Evolutionary conservation across 1,139 yeast species (phyloP).

Genomic region (Pichia sp.): DNA sequence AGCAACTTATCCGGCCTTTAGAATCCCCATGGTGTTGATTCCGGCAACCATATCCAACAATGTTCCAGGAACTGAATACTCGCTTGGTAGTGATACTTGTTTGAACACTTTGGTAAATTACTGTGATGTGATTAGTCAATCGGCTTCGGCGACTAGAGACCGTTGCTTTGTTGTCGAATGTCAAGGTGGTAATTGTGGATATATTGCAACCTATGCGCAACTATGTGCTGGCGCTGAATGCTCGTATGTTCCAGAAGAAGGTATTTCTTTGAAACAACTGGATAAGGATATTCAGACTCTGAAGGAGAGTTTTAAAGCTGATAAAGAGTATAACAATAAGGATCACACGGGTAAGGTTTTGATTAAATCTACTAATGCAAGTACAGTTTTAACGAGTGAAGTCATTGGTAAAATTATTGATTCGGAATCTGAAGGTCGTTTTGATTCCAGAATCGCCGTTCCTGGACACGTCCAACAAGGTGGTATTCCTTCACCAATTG

Average conservation of each 20-base stretch:
- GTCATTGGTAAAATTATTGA: slow-evolving; percentile 75
- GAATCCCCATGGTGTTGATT: slow-evolving; percentile 69
- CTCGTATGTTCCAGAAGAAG: slow-evolving; percentile 69
- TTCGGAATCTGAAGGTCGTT: slow-evolving; percentile 65
- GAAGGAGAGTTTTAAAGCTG: slow-evolving; percentile 47
- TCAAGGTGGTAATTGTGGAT: slow-evolving; percentile 84
- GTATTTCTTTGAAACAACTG: slow-evolving; percentile 47
- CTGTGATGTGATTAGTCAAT: slow-evolving; percentile 72
- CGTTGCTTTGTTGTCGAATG: slow-evolving; percentile 76
- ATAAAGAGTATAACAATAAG: slow-evolving; percentile 53
- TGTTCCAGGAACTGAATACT: slow-evolving; percentile 79
- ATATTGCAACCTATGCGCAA: slow-evolving; percentile 62
- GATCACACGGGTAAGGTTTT: slow-evolving; percentile 74
- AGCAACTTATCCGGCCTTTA: slow-evolving; percentile 57
- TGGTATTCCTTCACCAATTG: slow-evolving; percentile 91
- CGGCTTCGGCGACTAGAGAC: slow-evolving; percentile 72
- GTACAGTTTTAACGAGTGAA: slow-evolving; percentile 72
- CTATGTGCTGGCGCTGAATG: slow-evolving; percentile 68
- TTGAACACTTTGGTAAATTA: slow-evolving; percentile 64
- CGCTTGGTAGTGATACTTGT: slow-evolving; percentile 75
- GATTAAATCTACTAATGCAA: slow-evolving; percentile 79
- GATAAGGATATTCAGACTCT: slow-evolving; percentile 54
- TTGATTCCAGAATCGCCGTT: slow-evolving; percentile 90
- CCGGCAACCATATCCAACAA: slow-evolving; percentile 80
- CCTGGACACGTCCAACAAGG: slow-evolving; percentile 99